These are phyloP conservation scores for Lithohypha guttulata DNA, from an alignment of 2,329 filamentous ascomycete genomes.

Conservation along the genomic window DNA sequence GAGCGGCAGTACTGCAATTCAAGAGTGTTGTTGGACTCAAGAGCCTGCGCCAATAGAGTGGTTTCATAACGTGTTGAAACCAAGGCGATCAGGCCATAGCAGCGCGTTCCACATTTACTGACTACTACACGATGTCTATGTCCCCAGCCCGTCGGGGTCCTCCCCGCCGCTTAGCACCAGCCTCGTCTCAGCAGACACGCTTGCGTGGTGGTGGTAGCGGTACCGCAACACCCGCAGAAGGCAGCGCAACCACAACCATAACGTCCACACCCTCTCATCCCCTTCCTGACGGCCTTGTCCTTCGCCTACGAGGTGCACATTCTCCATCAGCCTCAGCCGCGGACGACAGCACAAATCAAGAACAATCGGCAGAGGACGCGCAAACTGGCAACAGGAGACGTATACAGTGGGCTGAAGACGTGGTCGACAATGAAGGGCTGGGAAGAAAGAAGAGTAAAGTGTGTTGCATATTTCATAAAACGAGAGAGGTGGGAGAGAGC, in stretches of 20 bases:
- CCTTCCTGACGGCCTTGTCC: constrained; percentile 16
- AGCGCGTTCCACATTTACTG: background rate
- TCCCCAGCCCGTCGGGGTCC: background rate
- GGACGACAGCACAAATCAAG: constrained; percentile 2
- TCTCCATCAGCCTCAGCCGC: constrained; percentile 5
- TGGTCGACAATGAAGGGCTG: constrained; percentile 90
- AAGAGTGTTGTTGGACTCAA: no score
- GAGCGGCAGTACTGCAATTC: no score
- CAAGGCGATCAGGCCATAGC: no score
- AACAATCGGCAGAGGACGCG: background rate
- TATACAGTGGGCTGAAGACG: constrained; percentile 86
- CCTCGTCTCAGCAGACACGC: background rate
- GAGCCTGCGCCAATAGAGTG: no score
- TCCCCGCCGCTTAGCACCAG: no score
- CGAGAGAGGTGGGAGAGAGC: constrained; percentile 70
- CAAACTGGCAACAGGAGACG: constrained; percentile 34
- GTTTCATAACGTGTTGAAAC: no score
- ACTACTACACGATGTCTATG: constrained; percentile 1
- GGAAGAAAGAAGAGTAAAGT: constrained; percentile 97
- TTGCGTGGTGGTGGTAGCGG: background rate
- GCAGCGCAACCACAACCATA: constrained; percentile 23
- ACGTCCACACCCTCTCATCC: constrained; percentile 18
- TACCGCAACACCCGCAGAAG: constrained; percentile 9
- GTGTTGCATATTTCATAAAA: constrained; percentile 97
- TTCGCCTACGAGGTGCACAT: constrained; percentile 20